Conservation (phyloP, 345 rosid species). For the Salix udensis region DNA sequence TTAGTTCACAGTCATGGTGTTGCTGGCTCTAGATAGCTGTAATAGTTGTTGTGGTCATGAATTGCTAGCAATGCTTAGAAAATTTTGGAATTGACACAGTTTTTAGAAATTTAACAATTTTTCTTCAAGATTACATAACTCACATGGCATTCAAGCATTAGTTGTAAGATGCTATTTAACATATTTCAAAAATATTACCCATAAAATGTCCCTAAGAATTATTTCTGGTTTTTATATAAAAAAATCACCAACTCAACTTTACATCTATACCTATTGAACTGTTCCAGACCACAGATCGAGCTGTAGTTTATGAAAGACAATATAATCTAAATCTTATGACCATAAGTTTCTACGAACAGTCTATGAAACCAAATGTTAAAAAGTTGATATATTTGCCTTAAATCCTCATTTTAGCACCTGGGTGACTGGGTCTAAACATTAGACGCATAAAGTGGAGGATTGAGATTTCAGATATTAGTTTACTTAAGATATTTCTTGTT, state of each 20-base stretch:
- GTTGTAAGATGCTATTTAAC: neutral
- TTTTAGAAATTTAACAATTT: neutral
- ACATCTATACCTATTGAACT: neutral
- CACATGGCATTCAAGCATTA: neutral
- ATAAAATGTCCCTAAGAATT: neutral
- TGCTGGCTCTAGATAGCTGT: neutral
- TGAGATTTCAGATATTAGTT: neutral
- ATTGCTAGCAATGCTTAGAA: neutral
- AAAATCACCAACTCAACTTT: neutral
- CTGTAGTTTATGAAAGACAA: neutral
- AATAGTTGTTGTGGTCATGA: neutral
- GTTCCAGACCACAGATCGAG: neutral
- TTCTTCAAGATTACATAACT: neutral
- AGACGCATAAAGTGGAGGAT: neutral
- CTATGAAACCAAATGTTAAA: neutral
- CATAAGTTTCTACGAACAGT: neutral
- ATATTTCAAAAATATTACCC: neutral
- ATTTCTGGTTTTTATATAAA: neutral
- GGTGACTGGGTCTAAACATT: neutral
- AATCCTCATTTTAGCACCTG: neutral
- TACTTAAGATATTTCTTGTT: neutral
- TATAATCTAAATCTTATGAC: neutral
- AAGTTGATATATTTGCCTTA: neutral
- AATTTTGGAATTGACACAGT: neutral
- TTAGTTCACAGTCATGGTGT: neutral